Evolutionary conservation across 345 rosid genomes (phyloP).

Genomic region (Eucalyptus shirleyi): DNA sequence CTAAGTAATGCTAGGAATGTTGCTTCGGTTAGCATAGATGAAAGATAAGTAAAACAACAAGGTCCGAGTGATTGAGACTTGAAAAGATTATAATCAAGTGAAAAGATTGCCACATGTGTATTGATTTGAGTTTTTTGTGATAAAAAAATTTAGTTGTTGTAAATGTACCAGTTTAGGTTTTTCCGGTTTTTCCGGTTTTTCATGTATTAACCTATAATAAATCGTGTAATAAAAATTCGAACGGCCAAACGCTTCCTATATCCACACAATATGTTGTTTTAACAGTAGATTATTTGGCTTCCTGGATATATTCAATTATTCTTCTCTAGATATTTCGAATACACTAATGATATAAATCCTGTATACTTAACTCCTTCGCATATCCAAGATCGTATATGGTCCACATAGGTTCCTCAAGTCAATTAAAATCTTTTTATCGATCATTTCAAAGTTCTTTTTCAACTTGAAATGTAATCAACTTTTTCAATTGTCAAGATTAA

Average conservation of each 20-base stretch:
- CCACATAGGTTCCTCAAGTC: neutral
- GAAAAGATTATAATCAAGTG: neutral
- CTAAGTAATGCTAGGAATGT: neutral
- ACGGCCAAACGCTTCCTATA: neutral
- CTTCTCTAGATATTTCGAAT: neutral
- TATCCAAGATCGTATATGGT: neutral
- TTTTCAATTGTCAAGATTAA: neutral
- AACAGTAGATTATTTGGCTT: neutral
- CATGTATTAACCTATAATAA: too few species aligned
- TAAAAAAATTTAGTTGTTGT: too few species aligned
- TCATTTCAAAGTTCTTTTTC: neutral
- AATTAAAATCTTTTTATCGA: neutral
- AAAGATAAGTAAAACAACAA: too few species aligned
- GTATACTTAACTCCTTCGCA: neutral
- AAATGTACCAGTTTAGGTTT: too few species aligned
- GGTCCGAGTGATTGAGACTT: too few species aligned
- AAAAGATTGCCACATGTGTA: neutral
- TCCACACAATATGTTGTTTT: too few species aligned
- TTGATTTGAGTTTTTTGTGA: too few species aligned
- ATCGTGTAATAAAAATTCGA: too few species aligned
- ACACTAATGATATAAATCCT: neutral
- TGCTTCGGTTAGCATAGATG: neutral
- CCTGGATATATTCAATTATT: neutral
- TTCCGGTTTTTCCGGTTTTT: fast-evolving
- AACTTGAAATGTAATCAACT: neutral